phyloP scores from a whole-genome alignment of 805 yeast species.

The Alloascoidea hylecoeti region DNA sequence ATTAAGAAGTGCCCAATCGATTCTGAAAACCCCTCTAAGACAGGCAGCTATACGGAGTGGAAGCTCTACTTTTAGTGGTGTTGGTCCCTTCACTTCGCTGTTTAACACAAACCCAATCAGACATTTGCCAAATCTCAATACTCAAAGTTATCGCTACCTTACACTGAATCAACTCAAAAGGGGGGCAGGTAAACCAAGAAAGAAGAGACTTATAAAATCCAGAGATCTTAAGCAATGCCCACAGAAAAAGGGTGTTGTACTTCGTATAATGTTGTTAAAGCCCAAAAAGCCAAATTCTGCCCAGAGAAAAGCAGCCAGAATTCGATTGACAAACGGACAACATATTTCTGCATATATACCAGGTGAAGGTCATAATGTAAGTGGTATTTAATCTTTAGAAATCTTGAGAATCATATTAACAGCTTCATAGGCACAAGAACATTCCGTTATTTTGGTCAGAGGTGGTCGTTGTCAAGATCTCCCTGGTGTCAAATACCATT shows the following conservation, averaged over 20 bases:
- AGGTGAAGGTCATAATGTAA: conserved; percentile 89
- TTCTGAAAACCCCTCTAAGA: too few relatives aligned
- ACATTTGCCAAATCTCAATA: too few relatives aligned
- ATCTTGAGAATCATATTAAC: not conserved
- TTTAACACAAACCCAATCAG: too few relatives aligned
- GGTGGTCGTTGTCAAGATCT: conserved; percentile 98
- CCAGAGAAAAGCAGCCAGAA: conserved; percentile 93
- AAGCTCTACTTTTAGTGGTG: too few relatives aligned
- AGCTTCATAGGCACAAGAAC: conserved; percentile 59
- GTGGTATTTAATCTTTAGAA: not conserved
- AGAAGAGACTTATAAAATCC: conserved; percentile 36
- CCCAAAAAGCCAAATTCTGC: conserved; percentile 99
- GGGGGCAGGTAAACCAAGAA: conserved; percentile 44
- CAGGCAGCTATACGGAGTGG: too few relatives aligned
- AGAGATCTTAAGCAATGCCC: conserved; percentile 83
- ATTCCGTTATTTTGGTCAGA: conserved; percentile 86
- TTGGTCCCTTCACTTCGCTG: too few relatives aligned
- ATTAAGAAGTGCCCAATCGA: too few relatives aligned
- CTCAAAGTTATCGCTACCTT: too few relatives aligned
- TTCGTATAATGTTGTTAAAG: conserved; percentile 86
- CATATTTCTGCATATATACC: conserved; percentile 89
- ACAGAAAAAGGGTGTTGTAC: conserved; percentile 83
- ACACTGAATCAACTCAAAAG: conserved; percentile 67
- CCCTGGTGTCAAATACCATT: conserved; percentile 94
- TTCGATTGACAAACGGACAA: conserved; percentile 79